Evolutionary conservation across 352 stramenopile species (phyloP).

Genomic region (Globisporangium middletonii): DNA sequence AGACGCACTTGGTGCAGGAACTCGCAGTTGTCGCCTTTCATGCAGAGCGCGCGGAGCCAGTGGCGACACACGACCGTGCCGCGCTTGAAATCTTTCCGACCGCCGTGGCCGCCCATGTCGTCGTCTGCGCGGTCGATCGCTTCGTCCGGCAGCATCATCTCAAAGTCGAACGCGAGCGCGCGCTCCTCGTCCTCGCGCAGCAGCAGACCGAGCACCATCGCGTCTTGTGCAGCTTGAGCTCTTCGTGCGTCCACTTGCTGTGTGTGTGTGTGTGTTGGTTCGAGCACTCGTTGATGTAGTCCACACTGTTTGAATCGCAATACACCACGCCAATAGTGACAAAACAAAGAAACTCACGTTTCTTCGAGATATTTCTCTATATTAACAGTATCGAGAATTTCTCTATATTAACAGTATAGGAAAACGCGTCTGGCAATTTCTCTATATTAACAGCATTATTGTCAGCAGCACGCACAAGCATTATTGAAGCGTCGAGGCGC

Average conservation of each 20-base stretch:
- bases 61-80: constrained; percentile 97
- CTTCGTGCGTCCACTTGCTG: not conserved
- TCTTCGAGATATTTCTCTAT: no score
- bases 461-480: no score
- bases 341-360: no score
- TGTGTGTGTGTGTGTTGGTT: not conserved
- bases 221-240: not conserved
- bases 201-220: constrained; percentile 73
- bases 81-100: constrained; percentile 86
- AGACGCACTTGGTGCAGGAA: constrained; percentile 85
- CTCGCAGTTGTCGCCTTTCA: constrained; percentile 97
- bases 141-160: constrained; percentile 67
- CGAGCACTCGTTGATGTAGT: no score
- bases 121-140: constrained; percentile 32
- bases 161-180: constrained; percentile 78
- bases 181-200: constrained; percentile 80
- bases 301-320: no score
- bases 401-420: no score
- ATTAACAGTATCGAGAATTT: no score
- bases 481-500: no score
- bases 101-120: constrained; percentile 12
- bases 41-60: constrained; percentile 96
- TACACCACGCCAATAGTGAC: no score
- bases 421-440: no score
- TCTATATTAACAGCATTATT: no score